Conservation (phyloP, 1,284 basidiomycete species). For the Heterobasidion occidentale region DNA sequence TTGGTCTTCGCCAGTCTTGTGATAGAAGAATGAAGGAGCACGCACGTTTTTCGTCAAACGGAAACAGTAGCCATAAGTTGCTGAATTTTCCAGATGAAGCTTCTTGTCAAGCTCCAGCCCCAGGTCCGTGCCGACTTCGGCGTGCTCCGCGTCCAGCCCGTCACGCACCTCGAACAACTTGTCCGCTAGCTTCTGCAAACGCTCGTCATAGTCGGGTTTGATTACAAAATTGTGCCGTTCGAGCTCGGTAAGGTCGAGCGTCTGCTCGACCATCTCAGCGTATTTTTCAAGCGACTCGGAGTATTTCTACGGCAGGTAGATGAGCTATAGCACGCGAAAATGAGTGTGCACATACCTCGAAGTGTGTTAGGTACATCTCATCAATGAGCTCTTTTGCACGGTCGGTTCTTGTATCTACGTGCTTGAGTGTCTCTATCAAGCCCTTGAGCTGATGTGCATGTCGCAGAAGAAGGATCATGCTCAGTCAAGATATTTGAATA, state of each 20-base stretch:
- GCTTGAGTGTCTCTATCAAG: slow-evolving; percentile 58
- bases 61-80: slow-evolving; percentile 90
- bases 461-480: neutral
- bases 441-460: slow-evolving; percentile 55
- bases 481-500: neutral
- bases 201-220: slow-evolving; percentile 84
- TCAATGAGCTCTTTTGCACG: slow-evolving; percentile 51
- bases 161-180: slow-evolving; percentile 65
- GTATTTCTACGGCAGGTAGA: slow-evolving; percentile 40
- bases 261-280: slow-evolving; percentile 92
- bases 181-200: slow-evolving; percentile 64
- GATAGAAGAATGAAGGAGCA: slow-evolving; percentile 12
- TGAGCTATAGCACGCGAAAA: neutral
- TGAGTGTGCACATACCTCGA: slow-evolving; percentile 38
- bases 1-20: neutral
- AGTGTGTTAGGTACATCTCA: slow-evolving; percentile 54
- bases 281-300: slow-evolving; percentile 68
- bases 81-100: slow-evolving; percentile 91
- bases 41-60: slow-evolving; percentile 84
- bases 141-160: slow-evolving; percentile 81
- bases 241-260: slow-evolving; percentile 86
- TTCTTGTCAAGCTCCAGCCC: slow-evolving; percentile 92
- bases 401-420: slow-evolving; percentile 39
- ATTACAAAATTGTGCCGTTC: slow-evolving; percentile 86
- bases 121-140: slow-evolving; percentile 64